Percentiles rank a stretch among this genome's conserved stretches.
These are phyloP conservation scores for Phytophthora agathidicida DNA, from an alignment of 352 stramenopile species.

Conservation along the genomic window DNA sequence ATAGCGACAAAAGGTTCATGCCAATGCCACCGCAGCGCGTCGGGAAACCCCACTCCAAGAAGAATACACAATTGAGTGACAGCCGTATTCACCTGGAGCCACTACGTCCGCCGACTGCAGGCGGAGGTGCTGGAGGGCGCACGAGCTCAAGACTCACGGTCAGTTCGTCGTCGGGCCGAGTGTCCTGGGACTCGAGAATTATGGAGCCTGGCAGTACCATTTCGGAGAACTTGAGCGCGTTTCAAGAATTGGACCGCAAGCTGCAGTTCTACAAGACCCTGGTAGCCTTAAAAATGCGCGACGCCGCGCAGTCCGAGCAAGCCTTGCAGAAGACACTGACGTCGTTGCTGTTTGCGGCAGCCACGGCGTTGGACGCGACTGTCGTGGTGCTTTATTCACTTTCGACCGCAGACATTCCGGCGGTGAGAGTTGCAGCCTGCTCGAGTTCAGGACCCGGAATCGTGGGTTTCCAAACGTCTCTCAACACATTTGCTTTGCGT, in stretches of 20 bases:
- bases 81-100: conserved; percentile 72
- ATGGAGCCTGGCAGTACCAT: conserved; percentile 44
- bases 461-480: conserved; percentile 52
- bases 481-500: conserved; percentile 58
- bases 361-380: conserved; percentile 49
- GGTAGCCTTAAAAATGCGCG: conserved; percentile 50
- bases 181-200: conserved; percentile 50
- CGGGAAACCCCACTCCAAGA: conserved; percentile 56
- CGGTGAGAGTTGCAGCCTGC: conserved; percentile 57
- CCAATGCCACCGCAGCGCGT: conserved; percentile 60
- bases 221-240: conserved; percentile 39
- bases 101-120: conserved; percentile 49
- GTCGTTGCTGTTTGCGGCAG: conserved; percentile 42
- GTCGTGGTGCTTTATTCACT: conserved; percentile 64
- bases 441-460: conserved; percentile 43
- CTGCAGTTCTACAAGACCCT: conserved; percentile 69
- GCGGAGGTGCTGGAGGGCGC: conserved; percentile 4
- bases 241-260: conserved; percentile 47
- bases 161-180: conserved; percentile 46
- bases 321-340: conserved; percentile 52
- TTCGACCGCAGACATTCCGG: conserved; percentile 31
- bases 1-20: conserved; percentile 40
- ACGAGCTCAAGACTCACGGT: conserved; percentile 33
- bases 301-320: conserved; percentile 50
- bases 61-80: conserved; percentile 51